Evolutionary conservation across 2,329 filamentous ascomycete genomes (phyloP), one percentile per base, ranked within the genome.

Genomic region (Colletotrichum sp.): DNA sequence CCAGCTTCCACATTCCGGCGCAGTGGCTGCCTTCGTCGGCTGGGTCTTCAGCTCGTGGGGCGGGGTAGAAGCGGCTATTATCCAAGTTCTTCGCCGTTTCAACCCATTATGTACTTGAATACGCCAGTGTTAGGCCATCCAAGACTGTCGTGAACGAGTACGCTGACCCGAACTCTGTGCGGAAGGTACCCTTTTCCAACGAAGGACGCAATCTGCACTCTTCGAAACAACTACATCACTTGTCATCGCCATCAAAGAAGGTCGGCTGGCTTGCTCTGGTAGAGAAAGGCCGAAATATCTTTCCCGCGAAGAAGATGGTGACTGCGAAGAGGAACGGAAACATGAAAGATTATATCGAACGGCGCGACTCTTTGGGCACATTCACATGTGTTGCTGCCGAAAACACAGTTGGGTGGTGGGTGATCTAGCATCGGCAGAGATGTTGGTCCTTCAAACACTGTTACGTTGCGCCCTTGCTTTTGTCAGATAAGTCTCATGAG

Each of bases 21-120:
- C n/a, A 49, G 6, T 22, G 44, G 0, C 2, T 1, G 11, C 22
- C 1, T 22, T 49, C 6, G 11, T 49, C n/a, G 0, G 19, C 44
- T 22, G 11, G 11, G 1, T 22, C 39, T 1, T 49, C 39, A 4
- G 39, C 39, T 44, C 39, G 5, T 2, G 39, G 39, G 39, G 2
- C 11, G 5, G 39, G 0, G 4, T 3, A 8, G 39, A 44, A n/a
- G 5, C 8, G 5, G 39, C 39, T 6, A n/a, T n/a, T n/a, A 19
- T 3, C n/a, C 16, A 44, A 44, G 16, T 44, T 44, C 39, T 16
- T 11, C 8, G 19, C 8, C 39, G 39, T 11, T 2, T 8, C 39
- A 44, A 8, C 0, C 39, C 39, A 44, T 44, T 1, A 11, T 1
- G 19, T 11, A n/a, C n/a, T n/a, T n/a, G 36, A 44, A 44, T 1